Conservation (phyloP, 192 early-diverging fungal genomes). For the Piromyces sp. region DNA sequence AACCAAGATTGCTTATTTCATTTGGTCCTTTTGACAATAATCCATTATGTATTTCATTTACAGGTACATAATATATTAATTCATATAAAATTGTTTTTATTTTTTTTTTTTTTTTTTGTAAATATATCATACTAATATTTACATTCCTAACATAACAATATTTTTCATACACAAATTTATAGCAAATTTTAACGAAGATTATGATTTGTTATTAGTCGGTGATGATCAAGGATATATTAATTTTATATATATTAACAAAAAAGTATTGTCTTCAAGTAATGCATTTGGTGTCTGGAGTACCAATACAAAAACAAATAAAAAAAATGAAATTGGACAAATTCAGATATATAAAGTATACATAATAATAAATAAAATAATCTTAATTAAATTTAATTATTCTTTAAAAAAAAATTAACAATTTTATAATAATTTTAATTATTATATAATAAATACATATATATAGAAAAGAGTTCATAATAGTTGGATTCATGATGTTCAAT, state of each 20-base stretch:
- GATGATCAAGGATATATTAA: slow-evolving; percentile 47
- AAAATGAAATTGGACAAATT: background rate
- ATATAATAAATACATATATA: slow-evolving; percentile 23
- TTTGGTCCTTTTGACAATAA: slow-evolving; percentile 36
- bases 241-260: slow-evolving; percentile 12
- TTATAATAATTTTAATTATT: too few species aligned
- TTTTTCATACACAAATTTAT: background rate
- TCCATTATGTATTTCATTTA: slow-evolving; percentile 34
- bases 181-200: slow-evolving; percentile 32
- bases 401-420: too few species aligned
- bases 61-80: slow-evolving; percentile 6
- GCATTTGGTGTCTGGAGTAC: background rate
- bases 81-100: background rate
- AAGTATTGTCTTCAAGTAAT: background rate
- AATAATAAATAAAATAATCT: slow-evolving; percentile 14
- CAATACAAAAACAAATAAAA: background rate
- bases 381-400: too few species aligned
- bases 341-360: background rate
- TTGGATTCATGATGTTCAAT: slow-evolving; percentile 41
- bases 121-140: background rate
- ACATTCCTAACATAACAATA: too few species aligned
- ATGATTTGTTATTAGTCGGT: slow-evolving; percentile 32
- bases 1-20: slow-evolving; percentile 25
- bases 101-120: background rate
- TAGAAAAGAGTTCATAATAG: slow-evolving; percentile 40